Evolutionary conservation across 495 filamentous ascomycete genomes (phyloP), one percentile per base, ranked within the genome.

Genomic region (Neurospora sp.): DNA sequence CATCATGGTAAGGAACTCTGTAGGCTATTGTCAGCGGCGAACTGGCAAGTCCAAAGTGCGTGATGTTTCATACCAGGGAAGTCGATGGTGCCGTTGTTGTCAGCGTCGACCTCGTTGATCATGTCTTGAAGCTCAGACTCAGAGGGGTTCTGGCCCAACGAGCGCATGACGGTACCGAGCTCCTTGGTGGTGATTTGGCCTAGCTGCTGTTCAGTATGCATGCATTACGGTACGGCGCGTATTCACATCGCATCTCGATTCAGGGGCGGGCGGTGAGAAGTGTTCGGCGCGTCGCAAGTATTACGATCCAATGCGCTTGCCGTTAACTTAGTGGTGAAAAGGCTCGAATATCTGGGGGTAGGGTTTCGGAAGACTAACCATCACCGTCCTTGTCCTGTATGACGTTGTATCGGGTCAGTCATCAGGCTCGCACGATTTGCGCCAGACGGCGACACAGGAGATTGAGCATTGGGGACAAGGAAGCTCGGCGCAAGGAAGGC

Each of bases 1-100:
- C 96, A 99, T 99, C 96, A 98, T 99, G 74, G 96, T 98, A 72
- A 98, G 88, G 86, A 99, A 99, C 78, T 99, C 96, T 97, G 78
- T 7, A 34, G 54, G 72, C 72, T 71, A 39, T 73, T 38, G 79
- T 84, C 74, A 85, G 81, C 75, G 66, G n/a, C 15, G 37, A 10
- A 9, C 37, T 54, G 10, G 19, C 6, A 4, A 28, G 31, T 39
- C 21, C 15, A 28, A 62, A 72, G 54, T 34, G 7, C 21, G 72
- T 21, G 38, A n/a, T 73, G 54, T 45, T 45, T 69, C 86, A 73
- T 91, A 97, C 94, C 94, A 78, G 95, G 95, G 85, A 99, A 99
- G 83, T 99, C 96, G 78, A 99, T 99, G 75, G 96, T 98, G 85
- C 96, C 96, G 81, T 98, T 99, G 90, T 98, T 98, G 86, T 98